Conservation (phyloP, 1,139 yeast species). For the Candida frijolesensis region DNA sequence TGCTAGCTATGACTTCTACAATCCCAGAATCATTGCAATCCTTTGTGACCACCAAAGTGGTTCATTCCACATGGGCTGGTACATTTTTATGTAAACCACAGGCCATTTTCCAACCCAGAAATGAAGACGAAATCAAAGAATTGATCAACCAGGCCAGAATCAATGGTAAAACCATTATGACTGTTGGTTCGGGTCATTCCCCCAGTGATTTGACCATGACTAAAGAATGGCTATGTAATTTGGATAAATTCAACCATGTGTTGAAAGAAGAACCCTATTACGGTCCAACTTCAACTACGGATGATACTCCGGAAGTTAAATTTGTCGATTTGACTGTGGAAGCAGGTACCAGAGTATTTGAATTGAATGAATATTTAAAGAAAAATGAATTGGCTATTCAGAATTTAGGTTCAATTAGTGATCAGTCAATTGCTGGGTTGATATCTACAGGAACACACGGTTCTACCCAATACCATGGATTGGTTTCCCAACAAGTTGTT, state of each 20-base stretch:
- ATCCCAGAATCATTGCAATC: conserved; percentile 35
- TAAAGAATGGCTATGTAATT: conserved; percentile 81
- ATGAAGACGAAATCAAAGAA: conserved; percentile 60
- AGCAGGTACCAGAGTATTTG: conserved; percentile 85
- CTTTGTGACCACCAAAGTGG: conserved; percentile 38
- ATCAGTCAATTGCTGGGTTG: conserved; percentile 91
- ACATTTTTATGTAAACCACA: conserved; percentile 79
- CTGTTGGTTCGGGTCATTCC: conserved; percentile 94
- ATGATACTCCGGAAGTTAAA: conserved; percentile 46
- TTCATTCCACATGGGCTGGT: conserved; percentile 88
- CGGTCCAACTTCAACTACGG: conserved; percentile 33
- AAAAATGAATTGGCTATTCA: conserved; percentile 76
- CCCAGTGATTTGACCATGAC: conserved; percentile 93
- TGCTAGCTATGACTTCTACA: conserved; percentile 13
- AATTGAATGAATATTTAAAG: conserved; percentile 70
- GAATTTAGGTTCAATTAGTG: conserved; percentile 91
- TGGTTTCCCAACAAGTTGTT: conserved; percentile 86
- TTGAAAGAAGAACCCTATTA: conserved; percentile 41
- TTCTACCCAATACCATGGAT: conserved; percentile 88
- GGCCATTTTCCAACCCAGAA: conserved; percentile 74
- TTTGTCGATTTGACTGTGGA: conserved; percentile 91
- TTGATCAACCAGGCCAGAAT: conserved; percentile 68
- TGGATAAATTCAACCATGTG: conserved; percentile 71
- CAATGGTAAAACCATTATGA: conserved; percentile 67
- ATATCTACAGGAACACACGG: conserved; percentile 98